Evolutionary conservation across 2,329 filamentous ascomycete species (phyloP), one percentile per base, ranked within the genome.

Genomic region (Chaetomium sp.): DNA sequence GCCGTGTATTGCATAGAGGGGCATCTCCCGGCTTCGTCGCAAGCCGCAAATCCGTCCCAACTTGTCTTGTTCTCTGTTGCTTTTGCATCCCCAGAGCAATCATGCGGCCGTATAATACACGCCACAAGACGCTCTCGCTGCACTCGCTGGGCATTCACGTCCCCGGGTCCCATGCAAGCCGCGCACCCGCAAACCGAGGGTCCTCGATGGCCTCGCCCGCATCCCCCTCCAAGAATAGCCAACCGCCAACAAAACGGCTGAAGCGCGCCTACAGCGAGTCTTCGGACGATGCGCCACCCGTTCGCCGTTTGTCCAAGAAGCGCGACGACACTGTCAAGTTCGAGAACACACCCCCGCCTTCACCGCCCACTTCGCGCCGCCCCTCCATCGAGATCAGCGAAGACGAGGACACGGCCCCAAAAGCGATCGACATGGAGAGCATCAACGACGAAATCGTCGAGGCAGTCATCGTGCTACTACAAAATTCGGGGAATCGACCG

Each of bases 361-460:
- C 91, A 64, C 91, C 91, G 51, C 82, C 82, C 67, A 75, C 77
- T 45, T 75, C 78, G 38, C 71, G 68, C 59, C 71, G 68, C 59
- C 78, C 67, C 6, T 77, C 79, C 1, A 77, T 80, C 55, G 80
- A 81, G 68, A 74, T 74, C 70, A 76, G 78, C 66, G 78, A 80
- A 67, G 63, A 73, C 69, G 60, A 71, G 6, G 58, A 65, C 5
- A 49, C 65, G 2, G 67, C 70, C 45, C 63, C 75, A 21, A 78
- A 74, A 66, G 89, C 88, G 74, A 85, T 95, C 74, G 90, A 96
- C 76, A 85, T 92, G 59, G 89, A 93, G 69, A 87, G 87, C 47
- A 93, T 98, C 78, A 92, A 93, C 75, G 95, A 99, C 77, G 93
- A 97, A 74, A 96, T 99, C 72, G 94, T 99, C 59, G 90, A 96